Conservation (phyloP, 2,329 filamentous ascomycete species). For the Grosmannia penicillata region DNA sequence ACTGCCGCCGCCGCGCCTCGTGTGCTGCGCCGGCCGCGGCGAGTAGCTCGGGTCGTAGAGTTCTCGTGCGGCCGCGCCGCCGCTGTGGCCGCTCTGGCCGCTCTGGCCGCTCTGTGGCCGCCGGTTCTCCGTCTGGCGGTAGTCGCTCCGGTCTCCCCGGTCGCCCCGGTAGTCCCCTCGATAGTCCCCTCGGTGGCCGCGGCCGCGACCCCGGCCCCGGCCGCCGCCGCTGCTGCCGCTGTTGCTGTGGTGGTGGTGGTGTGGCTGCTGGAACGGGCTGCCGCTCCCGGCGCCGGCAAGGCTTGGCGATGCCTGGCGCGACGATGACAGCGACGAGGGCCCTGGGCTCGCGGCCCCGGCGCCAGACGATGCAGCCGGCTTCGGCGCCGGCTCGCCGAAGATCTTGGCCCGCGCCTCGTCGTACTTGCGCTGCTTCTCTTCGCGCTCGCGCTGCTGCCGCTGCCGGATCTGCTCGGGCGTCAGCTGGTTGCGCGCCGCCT, state of each 20-base stretch:
- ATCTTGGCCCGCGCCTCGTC: conserved; percentile 79
- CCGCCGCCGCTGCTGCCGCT: conserved; percentile 15
- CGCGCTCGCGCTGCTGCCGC: conserved; percentile 63
- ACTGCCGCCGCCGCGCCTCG: conserved; percentile 18
- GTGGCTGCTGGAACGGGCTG: too few relatives aligned
- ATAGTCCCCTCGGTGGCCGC: conserved; percentile 12
- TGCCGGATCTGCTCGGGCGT: conserved; percentile 64
- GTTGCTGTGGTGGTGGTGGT: background rate
- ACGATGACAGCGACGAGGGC: conserved; percentile 19
- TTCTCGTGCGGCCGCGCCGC: conserved; percentile 29
- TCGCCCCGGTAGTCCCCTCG: background rate
- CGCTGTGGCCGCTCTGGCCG: background rate
- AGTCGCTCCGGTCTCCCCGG: conserved; percentile 14
- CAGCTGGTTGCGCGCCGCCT: conserved; percentile 48
- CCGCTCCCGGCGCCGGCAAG: too few relatives aligned
- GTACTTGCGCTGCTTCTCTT: conserved; percentile 83
- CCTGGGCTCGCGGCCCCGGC: background rate
- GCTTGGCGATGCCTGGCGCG: conserved; percentile 49
- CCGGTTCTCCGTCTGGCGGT: background rate
- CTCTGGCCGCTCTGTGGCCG: background rate
- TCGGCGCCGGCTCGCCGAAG: conserved; percentile 43
- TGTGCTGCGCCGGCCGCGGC: conserved; percentile 43
- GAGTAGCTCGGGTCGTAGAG: conserved; percentile 67
- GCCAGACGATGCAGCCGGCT: conserved; percentile 16
- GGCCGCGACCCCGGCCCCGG: conserved; percentile 2